These are phyloP conservation scores for Colletotrichum sp. DNA, from an alignment of 2,329 filamentous ascomycete species.

Conservation along the genomic window DNA sequence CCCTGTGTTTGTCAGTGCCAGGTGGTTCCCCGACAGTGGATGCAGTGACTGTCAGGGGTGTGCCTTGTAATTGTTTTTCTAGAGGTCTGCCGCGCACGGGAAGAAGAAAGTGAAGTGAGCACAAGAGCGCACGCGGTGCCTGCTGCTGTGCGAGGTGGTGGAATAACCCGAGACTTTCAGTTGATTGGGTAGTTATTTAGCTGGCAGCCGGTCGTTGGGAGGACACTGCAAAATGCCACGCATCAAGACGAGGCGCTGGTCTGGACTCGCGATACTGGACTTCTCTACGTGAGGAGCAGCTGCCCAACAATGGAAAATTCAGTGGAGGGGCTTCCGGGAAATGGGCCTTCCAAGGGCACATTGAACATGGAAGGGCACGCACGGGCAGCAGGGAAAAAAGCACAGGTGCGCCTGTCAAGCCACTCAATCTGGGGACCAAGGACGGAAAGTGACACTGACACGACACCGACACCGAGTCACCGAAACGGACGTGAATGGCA, in stretches of 20 bases:
- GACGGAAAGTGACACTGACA: background rate
- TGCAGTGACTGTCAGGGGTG: background rate
- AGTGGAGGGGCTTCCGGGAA: background rate
- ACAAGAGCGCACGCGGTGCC: background rate
- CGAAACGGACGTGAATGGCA: background rate
- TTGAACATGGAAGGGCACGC: background rate
- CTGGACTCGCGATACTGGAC: background rate
- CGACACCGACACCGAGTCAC: background rate
- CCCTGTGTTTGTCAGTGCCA: constrained; percentile 6
- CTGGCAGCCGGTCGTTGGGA: background rate
- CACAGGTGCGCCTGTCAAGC: background rate
- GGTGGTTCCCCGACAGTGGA: constrained; percentile 9
- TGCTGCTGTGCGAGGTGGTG: background rate
- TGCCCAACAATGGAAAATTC: background rate
- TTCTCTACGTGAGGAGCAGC: background rate
- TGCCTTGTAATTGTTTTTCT: background rate
- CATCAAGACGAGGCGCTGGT: background rate
- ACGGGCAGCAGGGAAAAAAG: background rate
- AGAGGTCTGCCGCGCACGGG: background rate
- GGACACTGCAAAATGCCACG: background rate
- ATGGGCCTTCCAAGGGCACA: background rate
- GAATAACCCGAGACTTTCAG: background rate
- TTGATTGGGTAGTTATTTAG: background rate
- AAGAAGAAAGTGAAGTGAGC: background rate
- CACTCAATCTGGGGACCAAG: background rate